Percentiles rank a stretch among this genome's conserved stretches.
Evolutionary conservation across 2,329 filamentous ascomycete genomes (phyloP).

Genomic region (Fusarium sp.): DNA sequence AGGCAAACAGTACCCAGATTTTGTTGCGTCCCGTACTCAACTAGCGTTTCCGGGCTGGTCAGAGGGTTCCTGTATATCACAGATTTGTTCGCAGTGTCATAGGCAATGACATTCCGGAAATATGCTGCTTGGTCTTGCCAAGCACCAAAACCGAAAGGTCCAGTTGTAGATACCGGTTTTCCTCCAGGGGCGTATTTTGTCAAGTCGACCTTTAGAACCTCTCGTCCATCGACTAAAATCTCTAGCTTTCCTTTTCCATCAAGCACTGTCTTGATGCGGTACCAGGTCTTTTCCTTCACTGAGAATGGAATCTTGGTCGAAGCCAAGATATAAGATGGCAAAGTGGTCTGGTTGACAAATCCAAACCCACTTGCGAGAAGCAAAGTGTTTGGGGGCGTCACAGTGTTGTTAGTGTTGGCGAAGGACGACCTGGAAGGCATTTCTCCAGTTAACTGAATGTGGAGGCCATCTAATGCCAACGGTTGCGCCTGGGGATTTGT

Average conservation of each 20-base stretch:
- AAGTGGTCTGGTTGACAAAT: conserved; percentile 5
- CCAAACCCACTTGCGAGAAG: background rate
- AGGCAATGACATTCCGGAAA: background rate
- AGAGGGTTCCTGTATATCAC: background rate
- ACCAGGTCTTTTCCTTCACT: background rate
- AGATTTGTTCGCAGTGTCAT: background rate
- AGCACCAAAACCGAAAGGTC: conserved; percentile 1
- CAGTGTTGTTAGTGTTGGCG: background rate
- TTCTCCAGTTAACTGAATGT: background rate
- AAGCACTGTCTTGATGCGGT: background rate
- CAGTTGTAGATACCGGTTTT: background rate
- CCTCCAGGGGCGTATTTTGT: background rate
- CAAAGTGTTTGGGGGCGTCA: background rate
- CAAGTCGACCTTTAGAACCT: background rate
- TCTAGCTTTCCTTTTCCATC: background rate
- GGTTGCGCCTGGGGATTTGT: background rate
- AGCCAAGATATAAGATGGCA: conserved; percentile 1
- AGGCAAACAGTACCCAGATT: conserved; percentile 1
- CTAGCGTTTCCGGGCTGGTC: background rate
- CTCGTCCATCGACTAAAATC: background rate
- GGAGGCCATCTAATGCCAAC: background rate
- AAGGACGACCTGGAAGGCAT: background rate
- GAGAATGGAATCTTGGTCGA: background rate
- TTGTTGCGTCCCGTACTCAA: background rate
- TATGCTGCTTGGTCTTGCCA: conserved; percentile 9